Evolutionary conservation across 768 basidiomycete genomes (phyloP).

Genomic region (Mycena amicta): DNA sequence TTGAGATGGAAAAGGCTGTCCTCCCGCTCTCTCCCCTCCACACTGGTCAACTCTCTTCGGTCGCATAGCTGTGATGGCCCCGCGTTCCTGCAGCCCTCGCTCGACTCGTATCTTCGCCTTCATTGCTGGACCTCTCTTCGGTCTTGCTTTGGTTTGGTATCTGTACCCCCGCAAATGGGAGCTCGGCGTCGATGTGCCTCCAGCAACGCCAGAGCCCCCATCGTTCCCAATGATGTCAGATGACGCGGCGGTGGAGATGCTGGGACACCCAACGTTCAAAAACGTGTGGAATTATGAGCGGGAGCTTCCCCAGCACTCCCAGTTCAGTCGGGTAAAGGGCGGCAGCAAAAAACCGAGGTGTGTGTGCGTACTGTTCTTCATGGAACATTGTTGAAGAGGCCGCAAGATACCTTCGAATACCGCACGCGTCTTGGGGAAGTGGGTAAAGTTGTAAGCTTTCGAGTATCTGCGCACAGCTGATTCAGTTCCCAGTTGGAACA

Average conservation of each 20-base stretch:
- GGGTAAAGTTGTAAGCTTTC: neutral
- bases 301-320: neutral
- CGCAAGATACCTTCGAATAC: neutral
- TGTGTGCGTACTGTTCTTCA: neutral
- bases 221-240: neutral
- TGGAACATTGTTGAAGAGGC: neutral
- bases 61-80: too few species aligned
- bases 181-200: neutral
- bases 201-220: neutral
- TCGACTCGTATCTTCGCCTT: too few species aligned
- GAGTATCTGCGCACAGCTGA: neutral
- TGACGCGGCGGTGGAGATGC: neutral
- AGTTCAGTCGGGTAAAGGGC: neutral
- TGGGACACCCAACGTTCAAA: neutral
- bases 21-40: too few species aligned
- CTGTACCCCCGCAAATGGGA: neutral
- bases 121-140: too few species aligned
- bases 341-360: neutral
- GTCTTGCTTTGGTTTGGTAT: too few species aligned
- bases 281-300: neutral
- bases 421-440: neutral
- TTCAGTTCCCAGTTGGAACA: constrained; percentile 2
- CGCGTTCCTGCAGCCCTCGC: too few species aligned
- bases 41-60: too few species aligned
- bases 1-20: neutral